Evolutionary conservation across 169 alveolate genomes (phyloP), one percentile per base, ranked within the genome.

Genomic region (Plasmodium berghei): DNA sequence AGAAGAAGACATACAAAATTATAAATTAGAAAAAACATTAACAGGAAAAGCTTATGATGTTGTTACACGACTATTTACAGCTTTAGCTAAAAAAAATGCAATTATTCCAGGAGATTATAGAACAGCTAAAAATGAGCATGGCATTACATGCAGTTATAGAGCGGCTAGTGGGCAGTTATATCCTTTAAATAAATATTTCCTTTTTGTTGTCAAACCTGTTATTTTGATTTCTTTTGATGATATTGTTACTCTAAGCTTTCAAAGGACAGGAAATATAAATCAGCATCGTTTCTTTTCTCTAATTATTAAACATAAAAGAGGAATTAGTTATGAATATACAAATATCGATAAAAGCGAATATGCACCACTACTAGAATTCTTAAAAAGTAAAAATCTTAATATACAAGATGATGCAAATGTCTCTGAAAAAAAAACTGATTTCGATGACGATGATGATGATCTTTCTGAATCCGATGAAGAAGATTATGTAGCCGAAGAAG

Each of bases 141-240:
- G 93, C 9, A 73, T 98, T 48, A 96, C 98, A 67, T 98, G 99
- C 94, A 97, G 99, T 55, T 97, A 97, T 88, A 97, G 97, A 88
- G 99, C 99, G 2, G 95, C 96, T 46, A 98, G 98, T 80, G 99
- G 99, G 12, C 98, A 95, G 66, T 92, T 98, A 46, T 98, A 97
- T 85, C 99, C 99, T 12, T 95, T 98, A 71, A 96, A 96, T 91
- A 97, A 97, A 63, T 95, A 98, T 54, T 94, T 98, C 64, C 95
- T 98, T 34, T 98, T 97, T 94, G 97, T 98, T 48, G 97, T 96
- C 71, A 98, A 98, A 89, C 99, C 99, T 24, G 99, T 98, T 54
- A 96, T 97, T 26, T 96, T 97, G 94, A 96, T 98, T 87, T 94
- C 98, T 90, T 95, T 94, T 92, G 99, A 97, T 61, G 99, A 97